Conservation (phyloP, 352 stramenopile genomes). For the Pythium plurisporium region DNA sequence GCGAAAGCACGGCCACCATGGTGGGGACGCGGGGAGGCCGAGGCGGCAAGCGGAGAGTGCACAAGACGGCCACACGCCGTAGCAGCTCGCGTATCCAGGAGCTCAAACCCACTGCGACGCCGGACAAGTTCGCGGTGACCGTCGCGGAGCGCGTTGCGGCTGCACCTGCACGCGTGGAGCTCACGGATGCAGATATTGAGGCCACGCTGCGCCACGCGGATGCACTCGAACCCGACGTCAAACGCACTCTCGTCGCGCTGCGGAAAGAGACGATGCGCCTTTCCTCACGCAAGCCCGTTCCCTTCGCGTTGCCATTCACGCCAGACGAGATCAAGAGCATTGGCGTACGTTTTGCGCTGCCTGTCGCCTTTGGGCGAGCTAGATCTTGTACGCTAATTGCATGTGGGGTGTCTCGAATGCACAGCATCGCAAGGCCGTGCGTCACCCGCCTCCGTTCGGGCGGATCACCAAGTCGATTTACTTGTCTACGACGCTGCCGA, state of each 20-base stretch:
- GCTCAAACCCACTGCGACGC: background rate
- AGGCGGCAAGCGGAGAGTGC: conserved; percentile 9
- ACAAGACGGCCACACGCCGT: no score
- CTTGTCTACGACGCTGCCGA: conserved; percentile 51
- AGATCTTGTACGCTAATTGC: background rate
- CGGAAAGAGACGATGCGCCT: conserved; percentile 9
- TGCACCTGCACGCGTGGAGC: background rate
- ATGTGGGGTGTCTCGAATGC: no score
- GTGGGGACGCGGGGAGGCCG: conserved; percentile 6
- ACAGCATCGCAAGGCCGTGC: conserved; percentile 43
- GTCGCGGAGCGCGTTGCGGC: background rate
- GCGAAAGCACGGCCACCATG: conserved; percentile 3
- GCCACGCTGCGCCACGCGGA: conserved; percentile 21
- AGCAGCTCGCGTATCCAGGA: conserved; percentile 24
- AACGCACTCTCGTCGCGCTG: conserved; percentile 12
- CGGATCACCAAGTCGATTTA: conserved; percentile 75
- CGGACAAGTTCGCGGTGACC: background rate
- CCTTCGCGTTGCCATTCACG: conserved; percentile 25
- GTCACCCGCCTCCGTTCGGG: conserved; percentile 51
- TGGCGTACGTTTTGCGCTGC: conserved; percentile 10
- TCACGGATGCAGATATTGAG: conserved; percentile 25
- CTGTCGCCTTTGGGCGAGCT: background rate
- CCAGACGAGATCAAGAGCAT: conserved; percentile 29
- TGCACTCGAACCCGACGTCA: conserved; percentile 16
- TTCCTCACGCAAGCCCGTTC: background rate